Evolutionary conservation across 1,139 yeast species (phyloP), one percentile per base, ranked within the genome.

Genomic region (Magnusiomyces tetraspermus): DNA sequence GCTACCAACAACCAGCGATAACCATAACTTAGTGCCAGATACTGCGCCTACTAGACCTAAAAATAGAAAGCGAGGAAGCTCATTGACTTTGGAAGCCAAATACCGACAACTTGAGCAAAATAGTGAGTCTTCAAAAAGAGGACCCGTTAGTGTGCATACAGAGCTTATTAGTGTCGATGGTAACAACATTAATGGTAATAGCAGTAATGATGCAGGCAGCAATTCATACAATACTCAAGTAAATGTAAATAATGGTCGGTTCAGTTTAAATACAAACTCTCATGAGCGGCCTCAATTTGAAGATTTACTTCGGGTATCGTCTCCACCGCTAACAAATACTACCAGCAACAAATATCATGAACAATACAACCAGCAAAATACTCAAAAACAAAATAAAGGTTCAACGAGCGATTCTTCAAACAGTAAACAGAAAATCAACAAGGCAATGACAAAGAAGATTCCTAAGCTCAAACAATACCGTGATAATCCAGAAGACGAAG

Each of bases 21-120:
- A n/a, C n/a, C n/a, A n/a, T n/a, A n/a, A n/a, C n/a, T n/a, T n/a
- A 41, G n/a, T 24, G 3, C 11, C 45, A 5, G n/a, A n/a, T n/a
- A n/a, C n/a, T n/a, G n/a, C n/a, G n/a, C n/a, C n/a, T n/a, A 10
- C 43, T 33, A 38, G 10, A 11, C 41, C 6, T 8, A 36, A 15
- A 23, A 8, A 10, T 23, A 28, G 23, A 42, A 44, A 41, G 19
- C 50, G 48, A 13, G 54, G 51, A 23, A 43, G 52, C 13, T 50
- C 57, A 15, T 31, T 53, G 23, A 37, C 48, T 40, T 33, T 63
- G 46, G 67, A 63, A 45, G 64, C 65, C 4, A 53, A 59, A 31
- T 63, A 62, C 51, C 53, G 62, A 13, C 59, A 58, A 24, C 49
- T 63, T 17, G 60, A 58, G 24, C 53, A 53, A n/a, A 45, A 44